These are phyloP conservation scores for Claviceps sp. DNA, from an alignment of 2,329 filamentous ascomycete species.

Conservation along the genomic window DNA sequence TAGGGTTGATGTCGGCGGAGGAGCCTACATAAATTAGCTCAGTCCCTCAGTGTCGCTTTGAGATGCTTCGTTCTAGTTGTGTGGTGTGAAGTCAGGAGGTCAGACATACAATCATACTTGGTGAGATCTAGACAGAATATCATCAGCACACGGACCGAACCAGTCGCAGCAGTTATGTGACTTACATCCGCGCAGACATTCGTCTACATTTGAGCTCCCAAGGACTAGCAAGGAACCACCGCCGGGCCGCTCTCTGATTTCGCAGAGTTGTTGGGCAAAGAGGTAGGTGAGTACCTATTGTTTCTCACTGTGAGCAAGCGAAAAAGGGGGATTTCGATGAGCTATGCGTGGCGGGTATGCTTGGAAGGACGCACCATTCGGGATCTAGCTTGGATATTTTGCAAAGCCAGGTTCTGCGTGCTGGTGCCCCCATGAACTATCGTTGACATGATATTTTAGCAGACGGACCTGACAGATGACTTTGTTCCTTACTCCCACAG, in stretches of 20 bases:
- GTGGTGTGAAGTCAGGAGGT: not conserved
- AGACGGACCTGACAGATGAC: not conserved
- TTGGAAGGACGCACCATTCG: constrained; percentile 37
- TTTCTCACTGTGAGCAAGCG: not conserved
- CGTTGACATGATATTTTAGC: not conserved
- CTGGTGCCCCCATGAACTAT: constrained; percentile 39
- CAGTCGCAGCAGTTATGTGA: not conserved
- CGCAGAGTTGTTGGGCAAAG: constrained; percentile 30
- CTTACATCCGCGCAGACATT: constrained; percentile 9
- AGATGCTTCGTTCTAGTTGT: not conserved
- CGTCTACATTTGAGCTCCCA: constrained; percentile 16
- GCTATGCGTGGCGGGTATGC: not conserved
- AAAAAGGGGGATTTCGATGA: not conserved
- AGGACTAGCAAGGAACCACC: constrained; percentile 16
- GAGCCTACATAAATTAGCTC: constrained; percentile 1
- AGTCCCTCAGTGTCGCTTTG: not conserved
- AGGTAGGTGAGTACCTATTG: constrained; percentile 16
- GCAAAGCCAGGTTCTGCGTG: constrained; percentile 49
- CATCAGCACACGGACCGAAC: not conserved
- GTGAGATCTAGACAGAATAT: constrained; percentile 16
- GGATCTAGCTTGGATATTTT: constrained; percentile 53
- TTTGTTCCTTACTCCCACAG: too few species aligned
- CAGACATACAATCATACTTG: constrained; percentile 14
- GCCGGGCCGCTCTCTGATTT: constrained; percentile 11
- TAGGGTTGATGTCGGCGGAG: constrained; percentile 28